These are phyloP conservation scores for Ustilago lituana DNA, from an alignment of 1,284 basidiomycete genomes.

Conservation along the genomic window DNA sequence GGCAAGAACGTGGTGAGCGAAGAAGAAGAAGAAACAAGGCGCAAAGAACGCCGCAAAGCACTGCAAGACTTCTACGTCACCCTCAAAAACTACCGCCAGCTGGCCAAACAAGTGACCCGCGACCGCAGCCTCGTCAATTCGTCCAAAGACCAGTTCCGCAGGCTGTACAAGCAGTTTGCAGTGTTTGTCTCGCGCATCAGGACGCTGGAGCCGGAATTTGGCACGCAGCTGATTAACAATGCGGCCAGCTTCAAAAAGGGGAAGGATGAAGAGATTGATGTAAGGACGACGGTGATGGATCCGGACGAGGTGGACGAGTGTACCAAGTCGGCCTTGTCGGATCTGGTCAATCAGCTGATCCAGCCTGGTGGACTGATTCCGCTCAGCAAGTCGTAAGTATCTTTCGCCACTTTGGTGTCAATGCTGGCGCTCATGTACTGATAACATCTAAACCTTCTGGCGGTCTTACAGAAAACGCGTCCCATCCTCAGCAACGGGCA, in stretches of 20 bases:
- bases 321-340: constrained; percentile 21
- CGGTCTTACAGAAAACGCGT: constrained; percentile 18
- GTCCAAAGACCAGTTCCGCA: constrained; percentile 25
- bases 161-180: constrained; percentile 35
- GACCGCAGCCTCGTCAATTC: constrained; percentile 51
- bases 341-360: constrained; percentile 30
- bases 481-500: not conserved
- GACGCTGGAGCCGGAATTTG: constrained; percentile 30
- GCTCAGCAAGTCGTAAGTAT: constrained; percentile 9
- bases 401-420: too few relatives aligned
- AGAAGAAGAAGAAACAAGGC: constrained; percentile 13
- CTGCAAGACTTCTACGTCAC: constrained; percentile 25
- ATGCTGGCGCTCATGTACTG: too few relatives aligned
- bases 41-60: constrained; percentile 23
- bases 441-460: too few relatives aligned
- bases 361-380: constrained; percentile 41
- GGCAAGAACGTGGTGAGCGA: not conserved
- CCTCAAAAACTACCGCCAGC: constrained; percentile 47
- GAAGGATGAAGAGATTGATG: constrained; percentile 27
- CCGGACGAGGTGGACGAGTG: constrained; percentile 46
- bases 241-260: constrained; percentile 11
- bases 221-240: constrained; percentile 23
- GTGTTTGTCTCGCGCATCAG: constrained; percentile 33
- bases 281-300: constrained; percentile 12
- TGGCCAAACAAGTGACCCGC: constrained; percentile 46